These are phyloP conservation scores for Saccharomyces kudriavzevii DNA, from an alignment of 805 yeast genomes.

Conservation along the genomic window DNA sequence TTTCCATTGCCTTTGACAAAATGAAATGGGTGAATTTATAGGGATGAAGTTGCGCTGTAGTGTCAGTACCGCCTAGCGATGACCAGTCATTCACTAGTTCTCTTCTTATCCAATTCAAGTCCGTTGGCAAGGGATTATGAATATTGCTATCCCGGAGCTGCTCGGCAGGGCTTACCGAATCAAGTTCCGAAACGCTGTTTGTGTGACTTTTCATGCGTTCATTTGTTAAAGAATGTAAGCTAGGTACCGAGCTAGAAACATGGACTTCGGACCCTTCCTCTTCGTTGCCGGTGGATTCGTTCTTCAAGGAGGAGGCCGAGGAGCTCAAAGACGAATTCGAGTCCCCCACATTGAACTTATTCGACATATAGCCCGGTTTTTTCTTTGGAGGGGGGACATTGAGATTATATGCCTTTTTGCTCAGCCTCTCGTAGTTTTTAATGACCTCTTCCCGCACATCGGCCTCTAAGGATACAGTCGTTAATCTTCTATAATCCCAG, in stretches of 20 bases:
- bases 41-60: conserved; percentile 96
- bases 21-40: conserved; percentile 84
- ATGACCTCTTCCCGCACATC: conserved; percentile 40
- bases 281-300: background rate
- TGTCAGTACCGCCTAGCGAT: conserved; percentile 69
- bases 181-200: background rate
- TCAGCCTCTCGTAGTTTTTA: background rate
- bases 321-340: conserved; percentile 2
- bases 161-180: background rate
- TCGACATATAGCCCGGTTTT: background rate
- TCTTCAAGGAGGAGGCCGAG: background rate
- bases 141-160: background rate
- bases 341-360: background rate
- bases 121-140: conserved; percentile 41
- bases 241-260: conserved; percentile 15
- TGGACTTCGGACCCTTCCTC: conserved; percentile 5
- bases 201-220: background rate
- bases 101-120: conserved; percentile 69
- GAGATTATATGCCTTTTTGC: conserved; percentile 2
- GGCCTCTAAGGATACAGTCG: conserved; percentile 83
- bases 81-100: conserved; percentile 65
- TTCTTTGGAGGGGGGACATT: conserved; percentile 8
- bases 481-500: conserved; percentile 89
- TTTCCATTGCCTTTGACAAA: conserved; percentile 67
- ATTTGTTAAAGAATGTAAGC: conserved; percentile 8